Base-by-base conservation (phyloP, 2,329 filamentous ascomycete species). In the Dothistroma pini region DNA sequence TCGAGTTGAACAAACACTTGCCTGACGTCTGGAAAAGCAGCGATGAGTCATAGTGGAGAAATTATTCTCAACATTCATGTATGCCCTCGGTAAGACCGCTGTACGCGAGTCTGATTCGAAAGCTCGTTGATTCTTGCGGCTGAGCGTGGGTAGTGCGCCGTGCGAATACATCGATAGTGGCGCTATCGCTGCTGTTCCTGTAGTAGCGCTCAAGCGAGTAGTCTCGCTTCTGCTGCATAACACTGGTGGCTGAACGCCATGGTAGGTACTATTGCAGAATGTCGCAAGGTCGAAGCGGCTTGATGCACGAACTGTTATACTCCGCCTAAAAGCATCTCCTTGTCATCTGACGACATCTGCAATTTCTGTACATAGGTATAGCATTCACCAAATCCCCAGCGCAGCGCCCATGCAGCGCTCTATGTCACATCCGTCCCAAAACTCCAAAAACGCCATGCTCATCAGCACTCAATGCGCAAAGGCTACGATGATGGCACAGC, bases 401-500 rank as follows among this genome's bases (percentile, higher is more conserved):
- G 41, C 41, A 44, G 41, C 41, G 14, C 16, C 41, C 41, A 19
- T 44, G n/a, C n/a, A n/a, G 16, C 16, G 16, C 41, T 44, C 41
- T 10, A 49, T 25, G 8, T 49, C 47, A 49, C 47, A 49, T 21
- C n/a, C 4, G 4, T 44, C 34, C n/a, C 21, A 25, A 41, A 44
- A 55, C 31, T 8, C 32, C 31, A 56, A 1, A 21, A 59, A 59
- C 57, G 51, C 57, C 57, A 31, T 59, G 57, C 50, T 59, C 56
- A 54, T 32, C 8, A 52, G 44, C 53, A 55, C 7, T 34, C 47
- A 54, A 3, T 29, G 54, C 57, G 32, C 21, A 47, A 31, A 9
- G 5, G 14, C 16, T 54, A 65, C 52, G 38, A 62, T 1, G 48
- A 55, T 47, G 59, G 63, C 51, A 71, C 68, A 48, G 66, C 64